Percentiles rank a stretch among this genome's conserved stretches.
Evolutionary conservation across 2,329 filamentous ascomycete genomes (phyloP).

Genomic region (Apiospora phragmitis): DNA sequence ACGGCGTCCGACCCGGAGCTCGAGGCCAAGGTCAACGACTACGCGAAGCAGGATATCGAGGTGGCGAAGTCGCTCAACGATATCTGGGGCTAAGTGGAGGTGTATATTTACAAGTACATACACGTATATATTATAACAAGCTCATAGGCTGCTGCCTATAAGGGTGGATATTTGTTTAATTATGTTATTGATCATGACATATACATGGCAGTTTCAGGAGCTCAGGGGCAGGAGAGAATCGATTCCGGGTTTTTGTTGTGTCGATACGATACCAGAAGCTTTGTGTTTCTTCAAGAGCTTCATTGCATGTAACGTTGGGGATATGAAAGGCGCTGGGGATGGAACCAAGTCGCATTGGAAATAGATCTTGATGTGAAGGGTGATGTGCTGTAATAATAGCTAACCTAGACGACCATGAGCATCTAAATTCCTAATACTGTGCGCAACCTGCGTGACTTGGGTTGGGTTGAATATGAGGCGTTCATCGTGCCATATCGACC

Average conservation of each 20-base stretch:
- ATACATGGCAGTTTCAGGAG: background rate
- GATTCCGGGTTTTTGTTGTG: background rate
- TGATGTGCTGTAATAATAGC: background rate
- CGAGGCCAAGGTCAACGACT: slow-evolving; percentile 24
- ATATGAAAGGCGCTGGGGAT: background rate
- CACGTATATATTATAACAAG: background rate
- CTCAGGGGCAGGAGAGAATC: background rate
- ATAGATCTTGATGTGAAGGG: background rate
- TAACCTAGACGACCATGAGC: background rate
- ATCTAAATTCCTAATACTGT: background rate
- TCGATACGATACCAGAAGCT: background rate
- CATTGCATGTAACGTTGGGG: background rate
- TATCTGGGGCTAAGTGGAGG: slow-evolving; percentile 11
- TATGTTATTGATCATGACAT: background rate
- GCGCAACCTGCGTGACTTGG: background rate
- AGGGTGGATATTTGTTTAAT: background rate
- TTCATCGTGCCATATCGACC: background rate
- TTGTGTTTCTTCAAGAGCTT: background rate
- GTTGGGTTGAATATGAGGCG: background rate
- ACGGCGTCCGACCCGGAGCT: slow-evolving; percentile 27
- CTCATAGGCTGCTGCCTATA: background rate
- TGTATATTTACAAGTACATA: background rate
- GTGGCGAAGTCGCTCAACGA: slow-evolving; percentile 7
- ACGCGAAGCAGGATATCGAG: slow-evolving; percentile 25
- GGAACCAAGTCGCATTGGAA: background rate